Percentiles rank a stretch among this genome's conserved stretches.
These are phyloP conservation scores for Madurella mycetomatis DNA, from an alignment of 2,329 filamentous ascomycete genomes.

Conservation along the genomic window DNA sequence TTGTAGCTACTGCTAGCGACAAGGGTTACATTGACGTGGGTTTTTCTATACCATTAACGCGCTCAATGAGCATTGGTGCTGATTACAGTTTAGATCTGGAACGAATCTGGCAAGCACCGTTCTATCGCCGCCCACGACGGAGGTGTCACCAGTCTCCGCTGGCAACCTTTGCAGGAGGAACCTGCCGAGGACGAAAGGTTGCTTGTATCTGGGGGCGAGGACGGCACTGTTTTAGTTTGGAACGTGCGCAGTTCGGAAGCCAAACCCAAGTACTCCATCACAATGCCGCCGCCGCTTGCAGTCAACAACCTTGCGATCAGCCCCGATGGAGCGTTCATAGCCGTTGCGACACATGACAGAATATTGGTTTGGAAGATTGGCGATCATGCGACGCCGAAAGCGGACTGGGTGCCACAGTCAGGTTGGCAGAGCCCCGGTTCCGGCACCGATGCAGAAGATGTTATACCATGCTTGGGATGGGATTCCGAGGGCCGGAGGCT, in stretches of 20 bases:
- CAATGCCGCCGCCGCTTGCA: slow-evolving; percentile 48
- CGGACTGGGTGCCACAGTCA: slow-evolving; percentile 52
- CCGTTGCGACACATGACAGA: slow-evolving; percentile 54
- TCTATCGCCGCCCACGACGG: slow-evolving; percentile 58
- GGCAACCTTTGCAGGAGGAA: slow-evolving; percentile 51
- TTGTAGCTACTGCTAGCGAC: slow-evolving; percentile 57
- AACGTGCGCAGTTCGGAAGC: slow-evolving; percentile 52
- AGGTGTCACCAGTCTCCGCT: slow-evolving; percentile 53
- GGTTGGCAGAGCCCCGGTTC: slow-evolving; percentile 56
- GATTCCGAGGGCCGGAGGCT: slow-evolving; percentile 58
- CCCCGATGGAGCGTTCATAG: slow-evolving; percentile 59
- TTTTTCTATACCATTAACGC: neutral
- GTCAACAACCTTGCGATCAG: slow-evolving; percentile 58
- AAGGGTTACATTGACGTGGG: slow-evolving; percentile 58
- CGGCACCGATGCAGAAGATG: slow-evolving; percentile 50
- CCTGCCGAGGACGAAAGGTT: slow-evolving; percentile 47
- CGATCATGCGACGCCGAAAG: slow-evolving; percentile 53
- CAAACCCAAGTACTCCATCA: slow-evolving; percentile 56
- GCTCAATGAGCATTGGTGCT: neutral
- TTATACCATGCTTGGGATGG: slow-evolving; percentile 59
- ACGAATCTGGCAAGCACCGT: slow-evolving; percentile 48
- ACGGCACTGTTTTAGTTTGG: slow-evolving; percentile 60
- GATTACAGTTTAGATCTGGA: slow-evolving; percentile 45
- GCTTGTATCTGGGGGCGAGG: slow-evolving; percentile 58
- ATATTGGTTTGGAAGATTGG: slow-evolving; percentile 64